Base-by-base conservation (phyloP, 2,329 filamentous ascomycete species). In the Fusarium veterinarium region DNA sequence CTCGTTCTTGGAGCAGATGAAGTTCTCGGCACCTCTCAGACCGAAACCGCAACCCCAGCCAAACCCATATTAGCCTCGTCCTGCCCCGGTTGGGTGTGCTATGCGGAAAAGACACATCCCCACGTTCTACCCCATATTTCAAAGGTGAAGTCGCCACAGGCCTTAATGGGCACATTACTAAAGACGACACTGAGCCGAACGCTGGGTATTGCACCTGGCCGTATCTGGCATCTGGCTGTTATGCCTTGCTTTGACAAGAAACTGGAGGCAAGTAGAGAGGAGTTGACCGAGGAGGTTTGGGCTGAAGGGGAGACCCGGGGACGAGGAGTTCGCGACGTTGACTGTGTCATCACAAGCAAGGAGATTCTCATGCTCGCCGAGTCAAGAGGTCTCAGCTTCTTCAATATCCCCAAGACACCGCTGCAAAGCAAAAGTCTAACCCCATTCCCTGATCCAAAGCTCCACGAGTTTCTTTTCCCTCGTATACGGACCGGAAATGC, bases 161-260 rank as follows among this genome's bases (percentile, higher is more conserved):
- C 96, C 31, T 84, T 99, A 58, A 92, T 93, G 72, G 96, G 96
- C 17, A 98, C 95, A 0, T 87, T 98, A 45, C 81, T 99, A 61
- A 99, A 99, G 83, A 95, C 94, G 1, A 90, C 93, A 1, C 84
- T 99, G 40, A 94, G 92, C 81, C 90, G 89, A 74, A 88, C 85
- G 58, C 87, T 95, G 69, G 90, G 90, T 38, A 90, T 98, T 53
- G 82, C 91, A 2, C 92, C 95, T 0, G 91, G 91, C 71, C 90
- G 91, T 75, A 95, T 99, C 80, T 99, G 95, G 94, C 95, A 98
- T 81, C 83, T 98, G 59, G 94, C 95, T 17, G 88, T 99, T 49
- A 99, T 99, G 96, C 96, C 96, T 25, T 99, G 96, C 81, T 98
- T 99, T 81, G 96, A 99, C 82, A 99, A 99, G 86, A 99, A 99